phyloP scores from a whole-genome alignment of 768 basidiomycete genomes.

The Tricholoma saponaceum region DNA sequence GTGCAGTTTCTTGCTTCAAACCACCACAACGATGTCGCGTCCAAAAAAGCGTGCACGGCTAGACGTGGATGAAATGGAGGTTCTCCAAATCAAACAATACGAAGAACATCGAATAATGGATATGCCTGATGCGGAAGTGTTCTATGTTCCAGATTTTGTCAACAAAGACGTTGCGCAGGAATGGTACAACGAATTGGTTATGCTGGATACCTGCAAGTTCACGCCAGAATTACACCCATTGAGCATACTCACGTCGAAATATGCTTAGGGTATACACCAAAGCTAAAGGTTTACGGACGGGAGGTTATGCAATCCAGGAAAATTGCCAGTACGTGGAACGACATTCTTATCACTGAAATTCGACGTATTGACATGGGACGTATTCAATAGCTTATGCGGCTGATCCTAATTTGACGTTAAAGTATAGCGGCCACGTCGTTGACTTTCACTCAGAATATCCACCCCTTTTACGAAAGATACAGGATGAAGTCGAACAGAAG shows the following conservation, averaged over 20 bases:
- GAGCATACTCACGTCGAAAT: neutral
- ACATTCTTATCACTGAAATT: neutral
- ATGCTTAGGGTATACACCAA: conserved; percentile 26
- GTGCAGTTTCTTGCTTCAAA: too few relatives aligned
- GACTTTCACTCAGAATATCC: conserved; percentile 27
- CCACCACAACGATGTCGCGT: neutral
- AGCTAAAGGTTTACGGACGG: conserved; percentile 24
- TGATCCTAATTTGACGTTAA: conserved; percentile 20
- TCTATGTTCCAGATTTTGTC: conserved; percentile 23
- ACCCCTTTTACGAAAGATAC: conserved; percentile 22
- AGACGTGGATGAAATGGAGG: conserved; percentile 9
- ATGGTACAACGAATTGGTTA: conserved; percentile 19
- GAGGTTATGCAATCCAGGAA: conserved; percentile 25
- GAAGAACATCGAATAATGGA: conserved; percentile 17
- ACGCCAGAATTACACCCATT: neutral
- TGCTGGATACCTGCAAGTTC: conserved; percentile 12
- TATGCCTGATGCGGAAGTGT: conserved; percentile 25
- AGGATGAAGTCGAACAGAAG: conserved; percentile 22
- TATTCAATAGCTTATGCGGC: conserved; percentile 21
- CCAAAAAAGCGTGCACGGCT: conserved; percentile 8
- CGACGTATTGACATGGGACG: neutral
- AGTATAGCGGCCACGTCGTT: conserved; percentile 27
- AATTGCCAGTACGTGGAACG: conserved; percentile 21
- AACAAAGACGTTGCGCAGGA: conserved; percentile 12
- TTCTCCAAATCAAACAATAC: conserved; percentile 10